Percentiles rank a stretch among this genome's conserved stretches.
Evolutionary conservation across 345 rosid species (phyloP).

Genomic region (Physaria fendleri): DNA sequence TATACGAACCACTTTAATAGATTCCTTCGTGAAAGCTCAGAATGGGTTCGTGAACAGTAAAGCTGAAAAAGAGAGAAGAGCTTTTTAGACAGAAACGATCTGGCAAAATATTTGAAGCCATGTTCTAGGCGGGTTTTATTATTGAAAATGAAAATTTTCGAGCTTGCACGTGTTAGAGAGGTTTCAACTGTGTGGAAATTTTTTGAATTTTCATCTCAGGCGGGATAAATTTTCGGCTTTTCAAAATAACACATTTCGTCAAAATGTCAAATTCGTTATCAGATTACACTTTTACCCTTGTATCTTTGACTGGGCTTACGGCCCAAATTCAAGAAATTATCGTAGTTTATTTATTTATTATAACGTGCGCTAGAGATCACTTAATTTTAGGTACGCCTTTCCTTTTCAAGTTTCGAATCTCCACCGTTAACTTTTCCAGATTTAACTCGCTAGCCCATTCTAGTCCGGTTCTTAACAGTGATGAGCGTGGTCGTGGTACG

Average conservation of each 20-base stretch:
- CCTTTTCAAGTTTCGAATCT: neutral
- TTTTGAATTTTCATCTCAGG: slow-evolving; percentile 26
- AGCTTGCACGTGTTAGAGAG: slow-evolving; percentile 19
- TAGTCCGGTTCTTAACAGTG: slow-evolving; percentile 66
- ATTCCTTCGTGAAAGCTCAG: no score
- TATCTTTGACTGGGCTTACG: neutral
- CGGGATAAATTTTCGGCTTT: slow-evolving; percentile 20
- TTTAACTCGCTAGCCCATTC: slow-evolving; percentile 42
- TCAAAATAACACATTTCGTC: neutral
- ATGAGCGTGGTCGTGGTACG: slow-evolving; percentile 62
- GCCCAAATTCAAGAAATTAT: neutral
- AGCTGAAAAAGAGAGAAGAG: no score
- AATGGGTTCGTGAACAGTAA: no score
- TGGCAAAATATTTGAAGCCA: no score
- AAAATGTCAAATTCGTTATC: neutral
- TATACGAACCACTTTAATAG: no score
- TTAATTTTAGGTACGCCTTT: neutral
- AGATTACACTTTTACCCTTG: neutral
- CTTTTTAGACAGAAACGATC: no score
- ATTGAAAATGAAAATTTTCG: slow-evolving; percentile 26
- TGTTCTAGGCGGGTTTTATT: slow-evolving; percentile 34
- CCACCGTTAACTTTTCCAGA: neutral
- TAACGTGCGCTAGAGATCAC: neutral
- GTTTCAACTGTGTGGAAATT: neutral
- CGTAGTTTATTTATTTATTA: neutral